Conservation (phyloP, 306 rosid genomes). For the Elaeagnus macrophylla region DNA sequence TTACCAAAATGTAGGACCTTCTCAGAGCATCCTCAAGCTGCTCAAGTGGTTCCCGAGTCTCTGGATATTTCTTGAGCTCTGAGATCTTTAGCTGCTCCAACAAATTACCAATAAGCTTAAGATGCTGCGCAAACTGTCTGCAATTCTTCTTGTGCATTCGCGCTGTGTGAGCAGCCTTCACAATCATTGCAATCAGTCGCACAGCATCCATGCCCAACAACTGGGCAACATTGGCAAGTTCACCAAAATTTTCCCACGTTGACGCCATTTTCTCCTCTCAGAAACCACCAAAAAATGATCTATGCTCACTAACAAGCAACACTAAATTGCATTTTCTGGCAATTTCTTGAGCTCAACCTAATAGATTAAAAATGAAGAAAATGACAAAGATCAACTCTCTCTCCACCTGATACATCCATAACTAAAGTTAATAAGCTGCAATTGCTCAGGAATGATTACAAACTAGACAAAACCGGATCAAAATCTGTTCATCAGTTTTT, state of each 20-base stretch:
- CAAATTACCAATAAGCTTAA: constrained; percentile 20
- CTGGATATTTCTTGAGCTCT: constrained; percentile 23
- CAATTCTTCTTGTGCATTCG: constrained; percentile 30
- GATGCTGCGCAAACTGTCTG: constrained; percentile 26
- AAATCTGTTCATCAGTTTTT: too few species aligned
- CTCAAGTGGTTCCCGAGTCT: constrained; percentile 26
- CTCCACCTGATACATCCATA: too few species aligned
- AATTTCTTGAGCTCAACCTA: too few species aligned
- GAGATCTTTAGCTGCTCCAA: constrained; percentile 23
- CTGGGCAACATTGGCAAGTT: background rate
- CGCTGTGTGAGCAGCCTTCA: constrained; percentile 20
- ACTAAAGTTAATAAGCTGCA: too few species aligned
- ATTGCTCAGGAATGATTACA: too few species aligned
- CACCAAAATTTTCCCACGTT: background rate
- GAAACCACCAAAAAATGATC: too few species aligned
- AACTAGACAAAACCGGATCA: too few species aligned
- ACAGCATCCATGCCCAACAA: background rate
- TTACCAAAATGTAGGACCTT: constrained; percentile 22
- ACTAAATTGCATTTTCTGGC: too few species aligned
- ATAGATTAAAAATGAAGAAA: too few species aligned
- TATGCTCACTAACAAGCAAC: too few species aligned
- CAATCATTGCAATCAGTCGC: constrained; percentile 12
- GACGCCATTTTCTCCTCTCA: too few species aligned
- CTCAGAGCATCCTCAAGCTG: constrained; percentile 20
- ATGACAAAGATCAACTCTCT: too few species aligned